Evolutionary conservation across 345 rosid genomes (phyloP), one percentile per base, ranked within the genome.

Genomic region (Nephelium lappaceum): DNA sequence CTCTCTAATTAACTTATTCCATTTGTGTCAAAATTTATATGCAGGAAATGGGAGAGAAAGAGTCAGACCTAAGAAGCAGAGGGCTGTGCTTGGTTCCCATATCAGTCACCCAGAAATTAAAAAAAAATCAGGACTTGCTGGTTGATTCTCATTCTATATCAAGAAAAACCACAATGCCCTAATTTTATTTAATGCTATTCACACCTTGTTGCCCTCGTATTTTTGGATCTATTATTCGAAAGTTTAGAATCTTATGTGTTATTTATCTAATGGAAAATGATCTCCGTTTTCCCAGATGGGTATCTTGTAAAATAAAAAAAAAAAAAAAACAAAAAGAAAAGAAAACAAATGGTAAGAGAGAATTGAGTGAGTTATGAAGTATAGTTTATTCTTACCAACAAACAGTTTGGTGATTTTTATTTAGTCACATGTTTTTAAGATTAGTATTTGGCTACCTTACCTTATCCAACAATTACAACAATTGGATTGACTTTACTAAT

Each of bases 31-130:
- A 62, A 18, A 25, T 55, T 7, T 69, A 16, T 57, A 4, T 60
- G 25, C 86, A 86, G 90, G 87, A 81, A 68, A 61, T 15, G 6
- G 79, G 77, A 73, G 83, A 23, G 36, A 55, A 78, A 53, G 25
- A 73, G 58, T 15, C 31, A 43, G 88, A 84, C 76, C 80, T 89
- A 21, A 76, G 83, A 77, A 84, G 85, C 77, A 78, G 85, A 83
- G 95, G 91, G 6, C 82, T 91, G 25, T 91, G 95, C 79, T 84
- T 91, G 83, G 85, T 88, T 78, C 90, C 94, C 5, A 47, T 80
- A 31, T 82, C 91, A 70, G 60, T 77, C 1, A 53, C 81, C 58
- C 80, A 84, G 69, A 79, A 67, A 53, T 81, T 75, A 73, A 66
- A 80, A 6, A 79, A 63, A 45, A 84, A 16, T 53, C 8, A 82